Base-by-base conservation (phyloP, 805 yeast genomes). In the Candida ulmi region DNA sequence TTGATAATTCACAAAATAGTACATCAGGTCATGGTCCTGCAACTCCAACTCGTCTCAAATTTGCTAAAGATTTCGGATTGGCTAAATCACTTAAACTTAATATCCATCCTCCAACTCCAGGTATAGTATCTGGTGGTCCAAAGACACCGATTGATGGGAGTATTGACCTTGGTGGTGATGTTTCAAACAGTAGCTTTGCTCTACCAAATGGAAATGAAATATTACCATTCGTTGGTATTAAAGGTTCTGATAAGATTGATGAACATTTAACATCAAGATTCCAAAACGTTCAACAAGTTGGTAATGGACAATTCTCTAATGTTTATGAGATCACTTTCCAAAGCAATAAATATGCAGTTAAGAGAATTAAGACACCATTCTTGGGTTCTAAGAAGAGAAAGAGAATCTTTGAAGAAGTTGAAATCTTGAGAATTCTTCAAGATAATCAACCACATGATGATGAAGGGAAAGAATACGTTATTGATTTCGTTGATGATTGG, bases 301-400 rank as follows among this genome's bases (percentile, higher is more conserved):
- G 96, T 3, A 68, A 74, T 27, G 98, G 99, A 18, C 95, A 88
- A 60, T 93, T 93, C 54, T 88, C 96, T 3, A 69, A 78, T 17
- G 99, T 95, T 15, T 93, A 79, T 60, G 84, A 84, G 45, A 91
- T 91, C 32, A 70, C 78, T 13, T 83, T 79, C 53, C 79, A 80
- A 44, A 69, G 71, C 38, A 72, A 74, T 35, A 79, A 58, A 52
- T 88, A 80, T 60, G 98, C 98, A 0, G 93, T 93, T 38, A 93
- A 93, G 61, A 72, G 95, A 43, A 78, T 93, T 21, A 87, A 83
- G 54, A 75, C 78, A 37, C 83, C 81, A 24, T 62, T 79, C 26
- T 46, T 62, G 44, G 73, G 83, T 1, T 74, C 74, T 15, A 74
- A 70, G 51, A 83, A 83, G 33, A 70, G 81, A 18, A 67, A 71